Percentiles rank a stretch among this genome's conserved stretches.
phyloP scores from a whole-genome alignment of 768 basidiomycete species.

The Agrocybe chaxingu region DNA sequence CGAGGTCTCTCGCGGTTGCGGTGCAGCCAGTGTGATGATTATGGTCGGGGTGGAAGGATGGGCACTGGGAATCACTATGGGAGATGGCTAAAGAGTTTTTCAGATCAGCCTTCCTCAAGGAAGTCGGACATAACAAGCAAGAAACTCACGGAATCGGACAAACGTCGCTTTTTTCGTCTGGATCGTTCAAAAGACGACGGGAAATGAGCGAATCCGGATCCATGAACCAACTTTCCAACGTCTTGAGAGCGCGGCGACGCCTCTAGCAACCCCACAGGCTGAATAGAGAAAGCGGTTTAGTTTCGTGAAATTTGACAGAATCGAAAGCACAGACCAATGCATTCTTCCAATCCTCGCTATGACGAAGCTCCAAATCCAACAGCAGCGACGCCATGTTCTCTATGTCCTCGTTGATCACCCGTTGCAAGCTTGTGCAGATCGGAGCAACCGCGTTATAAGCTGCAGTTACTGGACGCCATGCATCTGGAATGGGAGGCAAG shows the following conservation, averaged over 20 bases:
- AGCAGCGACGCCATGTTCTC: conserved; percentile 40
- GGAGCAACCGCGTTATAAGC: conserved; percentile 29
- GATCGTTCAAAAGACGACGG: conserved; percentile 2
- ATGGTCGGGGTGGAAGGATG: conserved; percentile 45
- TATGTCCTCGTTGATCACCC: conserved; percentile 34
- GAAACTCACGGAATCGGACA: conserved; percentile 16
- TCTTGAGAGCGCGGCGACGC: too few relatives aligned
- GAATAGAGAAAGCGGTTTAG: neutral
- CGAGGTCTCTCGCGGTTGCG: conserved; percentile 34
- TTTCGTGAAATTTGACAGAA: neutral
- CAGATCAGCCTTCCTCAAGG: neutral
- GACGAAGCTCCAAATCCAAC: conserved; percentile 33
- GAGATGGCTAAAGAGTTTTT: conserved; percentile 8
- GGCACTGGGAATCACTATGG: conserved; percentile 26
- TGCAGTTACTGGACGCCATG: conserved; percentile 25
- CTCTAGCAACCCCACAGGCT: conserved; percentile 16
- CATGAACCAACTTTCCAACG: too few relatives aligned
- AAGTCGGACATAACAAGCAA: neutral
- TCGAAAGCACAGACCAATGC: conserved; percentile 16
- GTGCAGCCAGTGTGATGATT: conserved; percentile 45
- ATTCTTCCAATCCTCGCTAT: conserved; percentile 13
- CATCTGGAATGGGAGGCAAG: conserved; percentile 19
- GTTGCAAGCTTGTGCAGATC: conserved; percentile 31
- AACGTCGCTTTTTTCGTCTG: conserved; percentile 20
- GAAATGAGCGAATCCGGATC: too few relatives aligned